These are phyloP conservation scores for Eimeria brunetti DNA, from an alignment of 169 alveolate species.

Conservation along the genomic window DNA sequence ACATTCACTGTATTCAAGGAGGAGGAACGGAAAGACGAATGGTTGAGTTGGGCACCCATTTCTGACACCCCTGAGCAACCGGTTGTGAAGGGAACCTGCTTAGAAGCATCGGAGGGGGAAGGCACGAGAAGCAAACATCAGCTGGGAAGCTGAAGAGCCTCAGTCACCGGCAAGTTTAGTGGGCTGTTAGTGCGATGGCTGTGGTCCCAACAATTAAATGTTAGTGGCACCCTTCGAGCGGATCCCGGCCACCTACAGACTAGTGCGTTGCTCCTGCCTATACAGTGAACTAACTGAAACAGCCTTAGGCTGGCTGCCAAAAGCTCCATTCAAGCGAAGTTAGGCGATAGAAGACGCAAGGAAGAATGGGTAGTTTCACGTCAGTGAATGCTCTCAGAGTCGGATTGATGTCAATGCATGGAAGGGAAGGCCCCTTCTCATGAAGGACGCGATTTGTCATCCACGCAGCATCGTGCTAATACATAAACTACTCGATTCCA, in stretches of 20 bases:
- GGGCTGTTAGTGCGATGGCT: slow-evolving; percentile 57
- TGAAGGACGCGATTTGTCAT: slow-evolving; percentile 4
- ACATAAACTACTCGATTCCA: background rate
- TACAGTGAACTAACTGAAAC: background rate
- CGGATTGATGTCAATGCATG: slow-evolving; percentile 16
- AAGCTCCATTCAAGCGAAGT: background rate
- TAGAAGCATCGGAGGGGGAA: background rate
- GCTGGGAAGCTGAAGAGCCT: slow-evolving; percentile 4
- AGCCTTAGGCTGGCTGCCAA: background rate
- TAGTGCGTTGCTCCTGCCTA: background rate
- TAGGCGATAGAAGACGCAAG: background rate
- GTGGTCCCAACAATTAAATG: background rate
- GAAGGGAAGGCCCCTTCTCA: slow-evolving; percentile 7
- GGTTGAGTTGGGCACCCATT: background rate
- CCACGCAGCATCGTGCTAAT: background rate
- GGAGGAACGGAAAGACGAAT: background rate
- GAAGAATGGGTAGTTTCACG: background rate
- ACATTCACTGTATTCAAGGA: background rate
- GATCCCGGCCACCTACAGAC: background rate
- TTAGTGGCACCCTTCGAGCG: slow-evolving; percentile 15
- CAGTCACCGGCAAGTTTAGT: background rate
- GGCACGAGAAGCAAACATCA: background rate
- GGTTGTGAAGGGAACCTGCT: background rate
- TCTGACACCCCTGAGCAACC: background rate
- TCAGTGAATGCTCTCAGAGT: slow-evolving; percentile 14